Base-by-base conservation (phyloP, 176 grass and related monocot species). In the Tillandsia leiboldiana region DNA sequence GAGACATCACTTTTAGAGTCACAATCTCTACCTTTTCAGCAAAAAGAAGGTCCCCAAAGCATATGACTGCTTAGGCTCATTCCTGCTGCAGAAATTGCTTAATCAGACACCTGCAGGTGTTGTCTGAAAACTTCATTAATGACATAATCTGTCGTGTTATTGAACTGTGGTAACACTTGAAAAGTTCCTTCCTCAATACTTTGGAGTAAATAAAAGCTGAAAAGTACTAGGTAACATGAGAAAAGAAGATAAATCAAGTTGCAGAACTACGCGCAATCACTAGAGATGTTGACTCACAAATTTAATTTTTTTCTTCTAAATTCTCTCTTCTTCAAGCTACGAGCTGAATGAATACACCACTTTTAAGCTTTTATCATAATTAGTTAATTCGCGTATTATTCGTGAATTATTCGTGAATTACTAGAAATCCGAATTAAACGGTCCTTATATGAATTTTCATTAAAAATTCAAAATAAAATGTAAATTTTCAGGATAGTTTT, bases 131-230 rank as follows among this genome's bases (percentile, higher is more conserved):
- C 15, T 10, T 12, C 61, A 12, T 49, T 18, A 70, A 24, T 56
- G 75, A 63, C 78, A 79, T 82, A 86, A 86, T 42, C 0, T 6
- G 7, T 42, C 33, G 68, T 65, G 9, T 48, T 22, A 27, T 65
- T 53, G 72, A 67, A 72, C 64, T 52, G 52, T 67, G 48, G 14
- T 72, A 64, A 58, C 70, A 58, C 75, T 42, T 26, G 59, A 67
- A 71, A 72, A 63, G 54, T 51, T 63, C 15, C 15, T 68, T 71
- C 76, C 66, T 79, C 54, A 50, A 50, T 59, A 71, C 53, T 59
- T 54, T 66, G 76, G 82, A 79, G 51, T 66, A 70, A 42, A 6
- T 57, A 15, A 17, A 57, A n/a, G 53, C 12, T 17, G 14, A 57
- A 17, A 57, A 57, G 53, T 57, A 57, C 53, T 17, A 17, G 14